Evolutionary conservation across 2,329 filamentous ascomycete genomes (phyloP).

Genomic region (Sphaerulina vaccinii): DNA sequence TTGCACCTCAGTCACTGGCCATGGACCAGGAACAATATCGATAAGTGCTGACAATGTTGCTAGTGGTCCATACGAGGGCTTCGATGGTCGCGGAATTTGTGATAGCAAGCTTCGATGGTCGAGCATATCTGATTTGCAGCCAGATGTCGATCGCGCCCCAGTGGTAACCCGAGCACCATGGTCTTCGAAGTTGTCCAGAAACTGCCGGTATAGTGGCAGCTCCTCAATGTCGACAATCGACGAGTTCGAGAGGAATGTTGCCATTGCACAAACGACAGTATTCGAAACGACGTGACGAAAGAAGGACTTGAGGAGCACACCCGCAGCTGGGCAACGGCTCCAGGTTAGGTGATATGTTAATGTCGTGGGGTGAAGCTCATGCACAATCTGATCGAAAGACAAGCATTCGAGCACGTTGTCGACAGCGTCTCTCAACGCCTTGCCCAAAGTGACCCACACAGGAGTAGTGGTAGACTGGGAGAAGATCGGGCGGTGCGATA

Average conservation of each 20-base stretch:
- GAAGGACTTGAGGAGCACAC: not conserved
- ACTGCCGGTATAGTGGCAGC: constrained; percentile 9
- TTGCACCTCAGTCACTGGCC: constrained; percentile 34
- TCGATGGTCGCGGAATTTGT: constrained; percentile 23
- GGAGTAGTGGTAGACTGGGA: not conserved
- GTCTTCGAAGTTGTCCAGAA: constrained; percentile 10
- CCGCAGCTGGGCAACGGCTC: not conserved
- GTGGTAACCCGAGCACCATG: too few relatives aligned
- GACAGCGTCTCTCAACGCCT: constrained; percentile 10
- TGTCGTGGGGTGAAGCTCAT: constrained; percentile 2
- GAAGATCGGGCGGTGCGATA: constrained; percentile 12
- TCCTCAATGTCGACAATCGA: constrained; percentile 17
- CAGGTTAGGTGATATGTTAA: not conserved
- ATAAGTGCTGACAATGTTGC: constrained; percentile 31
- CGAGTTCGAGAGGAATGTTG: constrained; percentile 15
- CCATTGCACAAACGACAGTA: constrained; percentile 12
- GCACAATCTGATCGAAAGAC: constrained; percentile 10
- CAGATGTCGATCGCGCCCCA: too few relatives aligned
- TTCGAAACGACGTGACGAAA: not conserved
- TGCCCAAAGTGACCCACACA: not conserved
- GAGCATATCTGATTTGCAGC: too few relatives aligned
- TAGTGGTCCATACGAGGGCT: constrained; percentile 30
- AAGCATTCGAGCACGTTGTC: constrained; percentile 4
- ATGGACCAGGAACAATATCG: constrained; percentile 25
- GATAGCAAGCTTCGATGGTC: constrained; percentile 14